Base-by-base conservation (phyloP, 306 rosid genomes). In the Vachellia collinsii region DNA sequence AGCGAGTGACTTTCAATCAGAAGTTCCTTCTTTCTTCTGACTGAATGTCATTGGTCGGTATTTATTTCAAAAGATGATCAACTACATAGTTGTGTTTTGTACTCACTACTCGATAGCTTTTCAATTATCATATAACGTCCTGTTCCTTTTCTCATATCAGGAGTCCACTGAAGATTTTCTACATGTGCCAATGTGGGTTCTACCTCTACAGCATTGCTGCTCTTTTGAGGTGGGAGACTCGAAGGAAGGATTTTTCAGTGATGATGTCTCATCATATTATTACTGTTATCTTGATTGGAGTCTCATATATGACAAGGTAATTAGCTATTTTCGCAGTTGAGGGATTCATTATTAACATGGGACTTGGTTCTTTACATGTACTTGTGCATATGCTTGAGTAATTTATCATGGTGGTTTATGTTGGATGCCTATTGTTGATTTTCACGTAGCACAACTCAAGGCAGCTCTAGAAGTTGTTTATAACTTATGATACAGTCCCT, bases 181-280 rank as follows among this genome's bases (percentile, higher is more conserved):
- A 93, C 80, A 93, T 95, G 98, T 82, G 94, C 87, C 87, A 95
- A 86, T 90, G 94, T 86, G 99, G 99, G 76, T 95, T 95, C 91
- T 95, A 95, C 89, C 80, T 75, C 75, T 93, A 95, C 65, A 90
- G 99, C 81, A 93, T 93, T 68, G 97, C 86, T 69, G 99, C 99
- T 51, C 96, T 93, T 72, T 90, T 95, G 48, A 86, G 76, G 17
- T 95, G 98, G 99, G 99, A 95, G 88, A 95, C 98, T 72, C 88
- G 98, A 70, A 88, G 99, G 88, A 95, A 95, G 86, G 99, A 95
- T 88, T 95, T 95, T 73, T 59, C 97, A 7, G 99, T 95, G 70
- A 93, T 93, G 99, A 92, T 93, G 93, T 90, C 97, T 79, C 99
- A 95, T 84, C 99, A 95, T 88, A 82, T 95, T 81, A 83, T 95